Base-by-base conservation (phyloP, 1,284 basidiomycete species). In the Ustilago trichophora region DNA sequence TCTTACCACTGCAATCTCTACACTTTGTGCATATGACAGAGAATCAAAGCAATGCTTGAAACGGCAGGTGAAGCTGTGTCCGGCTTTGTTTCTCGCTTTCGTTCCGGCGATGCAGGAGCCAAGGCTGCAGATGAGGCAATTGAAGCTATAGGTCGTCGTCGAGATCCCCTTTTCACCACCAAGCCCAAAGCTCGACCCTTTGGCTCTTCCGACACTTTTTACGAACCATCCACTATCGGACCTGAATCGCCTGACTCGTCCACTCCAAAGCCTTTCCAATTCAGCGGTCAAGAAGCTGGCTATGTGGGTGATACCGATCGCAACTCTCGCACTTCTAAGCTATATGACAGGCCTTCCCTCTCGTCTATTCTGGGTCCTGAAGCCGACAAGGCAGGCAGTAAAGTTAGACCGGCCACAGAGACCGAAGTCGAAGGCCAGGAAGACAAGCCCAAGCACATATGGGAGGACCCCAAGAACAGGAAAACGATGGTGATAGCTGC, bases 221-320 rank as follows among this genome's bases (percentile, higher is more conserved):
- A 13, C 16, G 32, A 13, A 6, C 25, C 4, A 27, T 8, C 24
- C 19, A n/a, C n/a, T n/a, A n/a, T n/a, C n/a, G n/a, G n/a, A n/a
- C n/a, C n/a, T n/a, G n/a, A n/a, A n/a, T n/a, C n/a, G n/a, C n/a
- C n/a, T n/a, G n/a, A n/a, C n/a, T n/a, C n/a, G 33, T 12, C 11
- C 26, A 3, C 21, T 10, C 25, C 21, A 13, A 45, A 13, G 35
- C 58, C 31, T 13, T 54, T 50, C 37, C 12, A 13, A 2, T 54
- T 62, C 47, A 13, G 9, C 6, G 40, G 51, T 19, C 43, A 54
- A 18, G 42, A 54, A 18, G 37, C 21, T 22, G 58, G 58, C 26
- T 62, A 62, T 32, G 27, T 22, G 21, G 47, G 31, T n/a, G 58
- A 62, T 24, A 36, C 33, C 27, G 58, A 62, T 25, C 32, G 16